Conservation (phyloP, 192 early-diverging fungal species). For the Umbelopsis sp. region DNA sequence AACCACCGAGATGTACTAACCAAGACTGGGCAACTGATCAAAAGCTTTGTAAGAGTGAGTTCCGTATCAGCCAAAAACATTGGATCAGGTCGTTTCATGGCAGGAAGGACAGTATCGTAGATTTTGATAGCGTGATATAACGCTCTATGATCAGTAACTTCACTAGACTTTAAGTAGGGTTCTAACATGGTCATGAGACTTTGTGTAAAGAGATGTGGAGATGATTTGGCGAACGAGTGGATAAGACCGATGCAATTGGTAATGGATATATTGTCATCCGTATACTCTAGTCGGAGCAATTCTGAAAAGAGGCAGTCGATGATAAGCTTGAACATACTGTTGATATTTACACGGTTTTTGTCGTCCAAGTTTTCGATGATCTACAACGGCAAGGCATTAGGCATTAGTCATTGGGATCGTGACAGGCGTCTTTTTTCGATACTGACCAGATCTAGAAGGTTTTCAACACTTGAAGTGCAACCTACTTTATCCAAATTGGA, state of each 20-base stretch:
- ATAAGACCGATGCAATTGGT: constrained; percentile 28
- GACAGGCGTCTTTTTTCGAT: constrained; percentile 37
- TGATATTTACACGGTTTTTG: constrained; percentile 43
- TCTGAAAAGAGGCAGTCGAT: constrained; percentile 79
- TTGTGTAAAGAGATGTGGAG: constrained; percentile 34
- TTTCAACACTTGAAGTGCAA: constrained; percentile 46
- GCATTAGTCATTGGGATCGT: constrained; percentile 31
- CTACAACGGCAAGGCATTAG: constrained; percentile 33
- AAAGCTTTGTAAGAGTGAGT: background rate
- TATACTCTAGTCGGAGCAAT: constrained; percentile 67
- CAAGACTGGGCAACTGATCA: background rate
- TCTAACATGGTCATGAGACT: constrained; percentile 49
- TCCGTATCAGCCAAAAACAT: constrained; percentile 33
- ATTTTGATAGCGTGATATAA: constrained; percentile 49
- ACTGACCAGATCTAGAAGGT: constrained; percentile 33
- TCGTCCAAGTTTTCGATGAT: constrained; percentile 42
- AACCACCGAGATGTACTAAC: background rate
- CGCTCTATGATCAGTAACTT: background rate
- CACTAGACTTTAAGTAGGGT: constrained; percentile 56
- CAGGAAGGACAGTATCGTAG: constrained; percentile 56
- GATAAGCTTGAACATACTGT: constrained; percentile 61
- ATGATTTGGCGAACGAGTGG: constrained; percentile 33
- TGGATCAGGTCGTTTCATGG: constrained; percentile 49
- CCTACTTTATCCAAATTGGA: constrained; percentile 1
- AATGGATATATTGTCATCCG: constrained; percentile 24